Conservation (phyloP, 2,329 filamentous ascomycete genomes). For the Peltaster fructicola region DNA sequence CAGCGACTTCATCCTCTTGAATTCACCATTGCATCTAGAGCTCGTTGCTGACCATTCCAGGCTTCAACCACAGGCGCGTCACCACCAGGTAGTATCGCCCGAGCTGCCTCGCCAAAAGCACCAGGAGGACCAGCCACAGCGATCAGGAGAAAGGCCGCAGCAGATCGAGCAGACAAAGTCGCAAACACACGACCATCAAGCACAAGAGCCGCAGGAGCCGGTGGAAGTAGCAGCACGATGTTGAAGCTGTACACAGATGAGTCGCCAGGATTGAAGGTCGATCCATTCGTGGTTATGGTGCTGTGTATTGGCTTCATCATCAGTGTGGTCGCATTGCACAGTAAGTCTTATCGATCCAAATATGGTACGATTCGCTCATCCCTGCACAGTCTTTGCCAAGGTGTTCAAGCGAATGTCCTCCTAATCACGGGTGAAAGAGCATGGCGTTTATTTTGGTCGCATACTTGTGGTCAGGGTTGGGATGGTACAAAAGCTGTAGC, state of each 20-base stretch:
- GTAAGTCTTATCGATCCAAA: conserved; percentile 38
- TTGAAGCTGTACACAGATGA: conserved; percentile 98
- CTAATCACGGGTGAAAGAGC: conserved; percentile 14
- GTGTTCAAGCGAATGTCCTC: conserved; percentile 70
- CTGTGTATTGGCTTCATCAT: conserved; percentile 97
- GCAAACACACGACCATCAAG: conserved; percentile 85
- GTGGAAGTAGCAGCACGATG: conserved; percentile 96
- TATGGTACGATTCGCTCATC: conserved; percentile 6
- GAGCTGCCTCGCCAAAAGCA: conserved; percentile 70
- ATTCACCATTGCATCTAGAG: no score
- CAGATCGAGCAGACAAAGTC: conserved; percentile 92
- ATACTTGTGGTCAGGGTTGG: no score
- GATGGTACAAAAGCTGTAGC: no score
- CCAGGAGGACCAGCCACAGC: conserved; percentile 90
- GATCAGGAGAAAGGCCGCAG: conserved; percentile 85
- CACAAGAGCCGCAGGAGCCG: conserved; percentile 83
- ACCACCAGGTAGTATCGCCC: conserved; percentile 49
- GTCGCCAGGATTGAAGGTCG: conserved; percentile 90
- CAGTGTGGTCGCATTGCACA: conserved; percentile 90
- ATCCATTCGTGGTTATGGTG: conserved; percentile 92
- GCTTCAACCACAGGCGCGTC: no score
- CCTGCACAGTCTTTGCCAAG: conserved; percentile 69
- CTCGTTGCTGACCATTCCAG: no score
- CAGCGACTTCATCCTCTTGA: no score
- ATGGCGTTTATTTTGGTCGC: conserved; percentile 3